Conservation (phyloP, 352 stramenopile species). For the Hyphochytrium catenoides region DNA sequence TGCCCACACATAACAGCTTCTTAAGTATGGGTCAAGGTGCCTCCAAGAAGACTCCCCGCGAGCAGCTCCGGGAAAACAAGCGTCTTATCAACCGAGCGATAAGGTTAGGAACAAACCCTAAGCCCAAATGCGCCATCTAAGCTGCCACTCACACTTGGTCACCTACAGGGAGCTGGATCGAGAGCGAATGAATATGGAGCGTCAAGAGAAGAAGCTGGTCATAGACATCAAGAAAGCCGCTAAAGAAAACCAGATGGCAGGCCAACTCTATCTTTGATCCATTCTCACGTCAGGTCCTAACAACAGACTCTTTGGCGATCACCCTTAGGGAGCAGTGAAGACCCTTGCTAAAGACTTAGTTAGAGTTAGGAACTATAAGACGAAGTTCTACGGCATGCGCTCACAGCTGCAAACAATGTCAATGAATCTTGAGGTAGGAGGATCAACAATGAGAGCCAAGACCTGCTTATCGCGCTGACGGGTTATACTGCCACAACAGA, state of each 20-base stretch:
- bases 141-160: no score
- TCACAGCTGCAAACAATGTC: conserved; percentile 84
- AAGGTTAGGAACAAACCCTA: no score
- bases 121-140: no score
- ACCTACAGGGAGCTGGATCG: conserved; percentile 88
- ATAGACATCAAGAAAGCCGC: conserved; percentile 95
- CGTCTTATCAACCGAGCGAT: conserved; percentile 87
- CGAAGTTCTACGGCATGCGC: conserved; percentile 94
- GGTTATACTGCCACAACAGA: conserved; percentile 56
- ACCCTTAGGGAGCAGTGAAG: conserved; percentile 45
- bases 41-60: conserved; percentile 55
- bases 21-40: no score
- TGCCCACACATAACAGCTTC: no score
- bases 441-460: not conserved
- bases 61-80: conserved; percentile 90
- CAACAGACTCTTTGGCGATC: no score
- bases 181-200: conserved; percentile 70
- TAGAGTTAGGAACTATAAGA: conserved; percentile 82
- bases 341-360: conserved; percentile 92
- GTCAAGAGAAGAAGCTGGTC: conserved; percentile 80
- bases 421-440: conserved; percentile 51
- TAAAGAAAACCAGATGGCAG: conserved; percentile 79
- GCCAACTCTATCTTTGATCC: no score
- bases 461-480: not conserved
- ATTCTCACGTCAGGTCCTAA: no score